These are phyloP conservation scores for Fusarium sp. DNA, from an alignment of 2,329 filamentous ascomycete species.

Conservation along the genomic window DNA sequence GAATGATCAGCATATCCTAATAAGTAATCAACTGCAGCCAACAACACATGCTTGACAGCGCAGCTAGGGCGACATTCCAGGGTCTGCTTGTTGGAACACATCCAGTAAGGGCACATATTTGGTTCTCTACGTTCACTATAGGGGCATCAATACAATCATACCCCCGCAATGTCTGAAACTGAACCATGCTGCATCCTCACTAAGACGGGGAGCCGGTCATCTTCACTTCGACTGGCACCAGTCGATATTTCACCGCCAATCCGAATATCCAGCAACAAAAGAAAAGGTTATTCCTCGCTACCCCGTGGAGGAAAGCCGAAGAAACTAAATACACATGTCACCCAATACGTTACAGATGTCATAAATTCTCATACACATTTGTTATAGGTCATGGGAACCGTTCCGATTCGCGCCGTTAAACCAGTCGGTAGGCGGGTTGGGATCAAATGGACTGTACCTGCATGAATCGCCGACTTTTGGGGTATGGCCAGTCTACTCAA, in stretches of 20 bases:
- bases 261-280: conserved; percentile 7
- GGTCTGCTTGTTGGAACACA: conserved; percentile 5
- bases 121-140: conserved; percentile 19
- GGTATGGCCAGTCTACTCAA: not conserved
- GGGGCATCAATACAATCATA: conserved; percentile 21
- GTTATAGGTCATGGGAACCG: conserved; percentile 35
- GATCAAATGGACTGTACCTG: conserved; percentile 7
- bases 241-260: conserved; percentile 16
- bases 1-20: not conserved
- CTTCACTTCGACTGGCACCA: conserved; percentile 9
- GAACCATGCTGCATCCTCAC: conserved; percentile 23
- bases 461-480: not conserved
- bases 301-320: not conserved
- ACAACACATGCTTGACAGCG: not conserved
- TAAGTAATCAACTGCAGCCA: not conserved
- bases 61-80: conserved; percentile 17
- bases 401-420: conserved; percentile 44
- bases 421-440: conserved; percentile 28
- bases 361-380: conserved; percentile 29
- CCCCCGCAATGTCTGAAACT: conserved; percentile 39
- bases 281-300: not conserved
- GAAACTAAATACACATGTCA: conserved; percentile 19
- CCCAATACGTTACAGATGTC: conserved; percentile 17
- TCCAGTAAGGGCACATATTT: conserved; percentile 31
- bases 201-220: conserved; percentile 11